phyloP scores from a whole-genome alignment of 768 basidiomycete species.

The Galerina marginata region DNA sequence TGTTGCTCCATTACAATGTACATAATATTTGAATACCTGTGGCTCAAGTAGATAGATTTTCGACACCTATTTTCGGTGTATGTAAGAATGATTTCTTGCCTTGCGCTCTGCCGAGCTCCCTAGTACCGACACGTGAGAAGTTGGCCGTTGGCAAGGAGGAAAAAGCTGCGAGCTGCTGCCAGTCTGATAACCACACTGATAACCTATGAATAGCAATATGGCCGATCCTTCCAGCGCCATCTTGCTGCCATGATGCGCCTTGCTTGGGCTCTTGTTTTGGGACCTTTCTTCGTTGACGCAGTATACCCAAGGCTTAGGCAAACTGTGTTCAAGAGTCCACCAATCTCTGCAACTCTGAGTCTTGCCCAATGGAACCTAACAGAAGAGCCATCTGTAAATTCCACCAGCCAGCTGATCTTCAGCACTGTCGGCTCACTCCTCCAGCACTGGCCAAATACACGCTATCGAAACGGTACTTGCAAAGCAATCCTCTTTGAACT shows the following conservation, averaged over 20 bases:
- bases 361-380: constrained; percentile 13
- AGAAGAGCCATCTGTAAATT: constrained; percentile 16
- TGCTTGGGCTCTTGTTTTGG: not conserved
- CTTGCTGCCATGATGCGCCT: not conserved
- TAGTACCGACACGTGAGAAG: too few relatives aligned
- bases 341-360: not conserved
- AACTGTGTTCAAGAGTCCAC: not conserved
- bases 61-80: not conserved
- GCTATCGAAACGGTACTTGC: constrained; percentile 47
- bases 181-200: too few relatives aligned
- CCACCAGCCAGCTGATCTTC: constrained; percentile 37
- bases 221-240: not conserved
- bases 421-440: constrained; percentile 37
- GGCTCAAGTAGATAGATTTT: too few relatives aligned
- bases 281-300: not conserved
- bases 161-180: too few relatives aligned
- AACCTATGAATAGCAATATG: too few relatives aligned
- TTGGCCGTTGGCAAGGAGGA: too few relatives aligned
- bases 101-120: too few relatives aligned
- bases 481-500: not conserved
- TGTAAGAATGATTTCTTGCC: not conserved
- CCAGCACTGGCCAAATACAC: constrained; percentile 52
- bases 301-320: not conserved
- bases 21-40: too few relatives aligned
- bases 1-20: too few relatives aligned